Conservation (phyloP, 2,329 filamentous ascomycete species). For the Alternaria hordeiaustralica region DNA sequence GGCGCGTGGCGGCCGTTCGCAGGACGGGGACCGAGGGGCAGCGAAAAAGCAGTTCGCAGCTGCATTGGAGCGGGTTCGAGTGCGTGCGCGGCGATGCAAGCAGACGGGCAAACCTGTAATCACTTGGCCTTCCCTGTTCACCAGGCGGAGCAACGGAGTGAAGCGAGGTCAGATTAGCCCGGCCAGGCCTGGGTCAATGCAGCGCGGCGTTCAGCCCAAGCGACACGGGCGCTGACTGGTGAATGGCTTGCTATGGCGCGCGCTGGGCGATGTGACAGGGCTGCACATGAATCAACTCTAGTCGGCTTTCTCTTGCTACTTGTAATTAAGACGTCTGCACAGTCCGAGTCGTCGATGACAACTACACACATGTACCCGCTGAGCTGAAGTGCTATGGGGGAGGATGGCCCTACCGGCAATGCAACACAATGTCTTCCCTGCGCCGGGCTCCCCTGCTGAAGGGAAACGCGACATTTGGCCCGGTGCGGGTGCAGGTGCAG, state of each 20-base stretch:
- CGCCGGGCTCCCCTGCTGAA: conserved; percentile 34
- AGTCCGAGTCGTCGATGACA: conserved; percentile 28
- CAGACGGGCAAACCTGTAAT: background rate
- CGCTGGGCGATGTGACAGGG: conserved; percentile 28
- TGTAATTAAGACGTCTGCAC: conserved; percentile 38
- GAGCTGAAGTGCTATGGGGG: conserved; percentile 37
- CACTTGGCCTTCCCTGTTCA: background rate
- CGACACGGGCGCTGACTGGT: conserved; percentile 24
- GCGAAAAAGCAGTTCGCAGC: conserved; percentile 2
- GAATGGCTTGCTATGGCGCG: conserved; percentile 31
- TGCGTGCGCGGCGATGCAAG: background rate
- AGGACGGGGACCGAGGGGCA: background rate
- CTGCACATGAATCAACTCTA: conserved; percentile 31
- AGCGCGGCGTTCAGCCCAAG: conserved; percentile 5
- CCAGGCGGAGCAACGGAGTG: conserved; percentile 11
- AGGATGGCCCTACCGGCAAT: conserved; percentile 45
- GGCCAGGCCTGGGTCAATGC: conserved; percentile 9
- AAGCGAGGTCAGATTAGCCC: conserved; percentile 5
- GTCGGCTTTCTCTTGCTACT: conserved; percentile 17
- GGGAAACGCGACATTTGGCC: conserved; percentile 36
- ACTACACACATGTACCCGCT: conserved; percentile 11
- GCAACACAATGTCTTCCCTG: conserved; percentile 38
- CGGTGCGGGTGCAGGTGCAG: conserved; percentile 20
- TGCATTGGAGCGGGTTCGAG: background rate
- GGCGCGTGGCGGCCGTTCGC: background rate